Percentiles rank a stretch among this genome's conserved stretches.
Conservation (phyloP, 305 asterid genomes). For the Coffea humblotiana region DNA sequence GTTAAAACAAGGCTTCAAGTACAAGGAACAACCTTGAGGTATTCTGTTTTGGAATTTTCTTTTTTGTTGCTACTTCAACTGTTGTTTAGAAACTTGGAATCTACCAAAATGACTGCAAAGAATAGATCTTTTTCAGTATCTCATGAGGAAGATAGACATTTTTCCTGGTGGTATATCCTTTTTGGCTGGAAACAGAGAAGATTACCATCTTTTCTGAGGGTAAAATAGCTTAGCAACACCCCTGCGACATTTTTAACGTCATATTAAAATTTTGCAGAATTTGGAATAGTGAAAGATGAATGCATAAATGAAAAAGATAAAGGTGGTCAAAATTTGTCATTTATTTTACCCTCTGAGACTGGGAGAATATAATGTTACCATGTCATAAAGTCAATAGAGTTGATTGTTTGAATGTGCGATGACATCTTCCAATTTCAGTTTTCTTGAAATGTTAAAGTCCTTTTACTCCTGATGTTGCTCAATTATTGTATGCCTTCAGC, state of each 20-base stretch:
- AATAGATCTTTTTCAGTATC: not conserved
- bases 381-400: not conserved
- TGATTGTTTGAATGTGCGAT: not conserved
- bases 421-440: not conserved
- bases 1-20: slow-evolving; percentile 83
- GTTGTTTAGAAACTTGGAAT: not conserved
- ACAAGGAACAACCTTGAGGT: slow-evolving; percentile 65
- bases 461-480: not conserved
- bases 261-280: not conserved
- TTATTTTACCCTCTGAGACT: not conserved
- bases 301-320: not conserved
- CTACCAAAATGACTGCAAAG: not conserved
- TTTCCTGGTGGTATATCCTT: not conserved
- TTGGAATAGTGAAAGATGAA: not conserved
- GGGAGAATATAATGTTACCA: not conserved
- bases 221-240: not conserved
- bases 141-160: not conserved
- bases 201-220: not conserved
- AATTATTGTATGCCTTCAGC: not conserved
- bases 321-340: not conserved
- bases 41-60: not conserved
- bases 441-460: not conserved
- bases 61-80: not conserved
- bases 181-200: not conserved
- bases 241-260: not conserved